Conservation (phyloP, 1,284 basidiomycete genomes). For the Heterobasidion parviporum region DNA sequence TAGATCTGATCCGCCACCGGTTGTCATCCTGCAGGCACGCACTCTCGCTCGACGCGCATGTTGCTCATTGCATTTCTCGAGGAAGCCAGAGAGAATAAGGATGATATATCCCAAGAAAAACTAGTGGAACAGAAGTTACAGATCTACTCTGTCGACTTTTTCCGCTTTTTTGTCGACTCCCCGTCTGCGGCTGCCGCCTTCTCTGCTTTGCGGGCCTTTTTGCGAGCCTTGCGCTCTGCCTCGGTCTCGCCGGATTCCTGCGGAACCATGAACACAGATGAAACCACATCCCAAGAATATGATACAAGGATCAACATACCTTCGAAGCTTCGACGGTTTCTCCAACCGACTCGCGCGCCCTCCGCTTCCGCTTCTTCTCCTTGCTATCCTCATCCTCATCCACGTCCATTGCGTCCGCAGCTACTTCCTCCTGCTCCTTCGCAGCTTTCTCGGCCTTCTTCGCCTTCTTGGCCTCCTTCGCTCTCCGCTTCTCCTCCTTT, state of each 20-base stretch:
- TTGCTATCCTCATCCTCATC: slow-evolving; percentile 44
- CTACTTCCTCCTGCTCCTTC: slow-evolving; percentile 20
- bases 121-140: slow-evolving; percentile 1
- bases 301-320: slow-evolving; percentile 28
- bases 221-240: slow-evolving; percentile 65
- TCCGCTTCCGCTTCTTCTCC: slow-evolving; percentile 66
- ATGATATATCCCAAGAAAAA: neutral
- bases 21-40: too few relatives aligned
- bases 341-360: slow-evolving; percentile 43
- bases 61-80: too few relatives aligned
- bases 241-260: slow-evolving; percentile 40
- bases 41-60: too few relatives aligned
- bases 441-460: slow-evolving; percentile 58
- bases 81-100: too few relatives aligned
- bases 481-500: slow-evolving; percentile 70
- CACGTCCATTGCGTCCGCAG: slow-evolving; percentile 32
- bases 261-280: neutral
- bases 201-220: slow-evolving; percentile 63
- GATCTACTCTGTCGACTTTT: slow-evolving; percentile 44
- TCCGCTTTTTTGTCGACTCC: slow-evolving; percentile 67
- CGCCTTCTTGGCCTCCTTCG: slow-evolving; percentile 72
- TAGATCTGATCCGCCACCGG: too few relatives aligned
- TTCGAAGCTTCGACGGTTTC: slow-evolving; percentile 21
- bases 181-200: slow-evolving; percentile 43
- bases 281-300: neutral